Conservation (phyloP, 768 basidiomycete genomes). For the Lyophyllum decastes region DNA sequence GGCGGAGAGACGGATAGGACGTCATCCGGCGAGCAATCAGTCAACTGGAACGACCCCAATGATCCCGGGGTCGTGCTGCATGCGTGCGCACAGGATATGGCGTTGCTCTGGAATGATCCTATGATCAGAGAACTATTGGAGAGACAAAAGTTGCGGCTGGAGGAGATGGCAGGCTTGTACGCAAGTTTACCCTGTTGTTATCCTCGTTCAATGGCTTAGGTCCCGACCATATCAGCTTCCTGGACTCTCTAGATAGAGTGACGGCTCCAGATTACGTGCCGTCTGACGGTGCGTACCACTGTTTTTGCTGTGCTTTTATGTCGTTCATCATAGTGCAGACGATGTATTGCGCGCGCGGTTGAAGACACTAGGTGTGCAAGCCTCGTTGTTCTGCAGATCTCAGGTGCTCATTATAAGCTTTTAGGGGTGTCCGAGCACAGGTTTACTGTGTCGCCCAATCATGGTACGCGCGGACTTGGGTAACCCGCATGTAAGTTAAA, state of each 20-base stretch:
- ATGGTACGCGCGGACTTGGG: slow-evolving; percentile 30
- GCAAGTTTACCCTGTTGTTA: slow-evolving; percentile 25
- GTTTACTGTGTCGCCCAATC: slow-evolving; percentile 50
- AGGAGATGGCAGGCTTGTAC: slow-evolving; percentile 76
- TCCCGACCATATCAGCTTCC: slow-evolving; percentile 52
- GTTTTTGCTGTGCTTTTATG: neutral
- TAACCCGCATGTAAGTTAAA: neutral
- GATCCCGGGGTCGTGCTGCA: slow-evolving; percentile 62
- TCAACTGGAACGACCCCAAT: slow-evolving; percentile 48
- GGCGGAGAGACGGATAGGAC: slow-evolving; percentile 18
- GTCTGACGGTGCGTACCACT: slow-evolving; percentile 53
- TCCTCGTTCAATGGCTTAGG: neutral
- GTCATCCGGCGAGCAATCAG: slow-evolving; percentile 30
- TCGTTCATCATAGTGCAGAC: slow-evolving; percentile 39
- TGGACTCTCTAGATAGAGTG: slow-evolving; percentile 66
- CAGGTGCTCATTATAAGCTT: neutral
- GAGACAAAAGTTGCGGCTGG: slow-evolving; percentile 54
- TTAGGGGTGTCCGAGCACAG: slow-evolving; percentile 70
- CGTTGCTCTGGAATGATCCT: slow-evolving; percentile 61
- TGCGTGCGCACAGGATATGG: slow-evolving; percentile 66
- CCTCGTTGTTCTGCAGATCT: neutral
- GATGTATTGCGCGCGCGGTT: slow-evolving; percentile 73
- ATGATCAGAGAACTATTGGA: slow-evolving; percentile 52
- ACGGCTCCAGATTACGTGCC: slow-evolving; percentile 64
- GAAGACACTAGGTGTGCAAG: slow-evolving; percentile 48